Evolutionary conservation across 306 rosid genomes (phyloP), one percentile per base, ranked within the genome.

Genomic region (Quillaja saponaria): DNA sequence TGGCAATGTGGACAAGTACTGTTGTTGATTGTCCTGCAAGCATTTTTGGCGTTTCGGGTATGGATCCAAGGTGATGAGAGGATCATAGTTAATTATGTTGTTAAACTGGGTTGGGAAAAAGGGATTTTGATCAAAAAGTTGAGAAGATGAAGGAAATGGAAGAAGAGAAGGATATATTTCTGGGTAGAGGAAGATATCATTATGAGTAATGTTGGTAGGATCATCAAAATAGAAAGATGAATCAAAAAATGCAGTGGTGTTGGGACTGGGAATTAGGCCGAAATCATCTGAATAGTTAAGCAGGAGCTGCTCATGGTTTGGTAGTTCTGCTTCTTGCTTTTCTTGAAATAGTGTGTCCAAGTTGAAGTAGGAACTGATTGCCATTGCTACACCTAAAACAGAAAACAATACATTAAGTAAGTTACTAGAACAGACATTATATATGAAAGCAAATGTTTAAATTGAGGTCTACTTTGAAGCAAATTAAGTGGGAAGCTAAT

Each of bases 21-120:
- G 12, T 3, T 62, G 49, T 34, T 72, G 58, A 9, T 72, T 49
- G 0, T 54, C 64, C 6, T 19, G 12, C 47, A 11, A 49, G 41
- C 16, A 38, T 34, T 63, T 81, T 10, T 73, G 80, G 52, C 82
- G 78, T 62, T 81, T 81, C 2, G 63, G 55, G 47, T 52, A 57
- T 11, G 60, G 58, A 34, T 2, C 31, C 31, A 25, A 4, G 31
- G 31, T 2, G 4, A 25, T 25, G n/a, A n/a, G n/a, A 25, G 31
- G 31, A 25, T 25, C 31, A 25, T 25, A 33, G 57, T 33, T 21
- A 39, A 46, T 38, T 50, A 31, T 14, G 8, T 6, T 51, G 6
- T 3, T 41, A 58, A 7, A 21, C 5, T 16, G 13, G 1, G 57
- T 55, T 42, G 69, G 66, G 35, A 53, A 3, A 1, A 44, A 52